Conservation (phyloP, 805 yeast genomes). For the Yamadazyma insecticola region DNA sequence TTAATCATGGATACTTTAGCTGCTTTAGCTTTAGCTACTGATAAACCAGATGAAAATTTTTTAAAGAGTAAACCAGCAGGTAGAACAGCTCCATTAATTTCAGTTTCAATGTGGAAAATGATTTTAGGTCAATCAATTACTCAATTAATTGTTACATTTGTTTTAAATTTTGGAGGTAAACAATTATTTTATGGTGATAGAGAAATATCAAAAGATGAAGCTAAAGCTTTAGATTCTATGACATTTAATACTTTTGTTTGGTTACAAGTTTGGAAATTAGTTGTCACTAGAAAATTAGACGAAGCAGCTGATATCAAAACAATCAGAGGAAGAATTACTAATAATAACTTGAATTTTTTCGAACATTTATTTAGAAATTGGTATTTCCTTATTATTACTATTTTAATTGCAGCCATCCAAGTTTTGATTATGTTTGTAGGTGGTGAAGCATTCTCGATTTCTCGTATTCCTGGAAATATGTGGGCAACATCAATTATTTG, state of each 20-base stretch:
- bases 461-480: conserved; percentile 73
- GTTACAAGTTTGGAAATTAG: conserved; percentile 92
- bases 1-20: conserved; percentile 98
- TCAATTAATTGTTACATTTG: conserved; percentile 78
- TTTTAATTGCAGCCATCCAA: conserved; percentile 79
- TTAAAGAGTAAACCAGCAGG: conserved; percentile 82
- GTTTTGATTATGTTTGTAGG: conserved; percentile 93
- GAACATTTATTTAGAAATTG: conserved; percentile 77
- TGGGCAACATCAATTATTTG: conserved; percentile 87
- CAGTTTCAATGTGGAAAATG: conserved; percentile 98
- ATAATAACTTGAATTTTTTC: conserved; percentile 73
- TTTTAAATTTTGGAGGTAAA: conserved; percentile 74
- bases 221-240: conserved; percentile 67
- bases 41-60: conserved; percentile 83
- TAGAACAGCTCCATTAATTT: conserved; percentile 70
- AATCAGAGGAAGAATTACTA: conserved; percentile 54
- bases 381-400: conserved; percentile 71
- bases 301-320: conserved; percentile 68
- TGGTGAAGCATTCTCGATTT: conserved; percentile 88
- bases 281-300: conserved; percentile 87
- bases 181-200: conserved; percentile 41
- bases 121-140: conserved; percentile 79
- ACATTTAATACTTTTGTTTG: conserved; percentile 96
- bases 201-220: conserved; percentile 38
- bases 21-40: conserved; percentile 95